Evolutionary conservation across 257 asterid species (phyloP).

Genomic region (Nicotiana attenuata): DNA sequence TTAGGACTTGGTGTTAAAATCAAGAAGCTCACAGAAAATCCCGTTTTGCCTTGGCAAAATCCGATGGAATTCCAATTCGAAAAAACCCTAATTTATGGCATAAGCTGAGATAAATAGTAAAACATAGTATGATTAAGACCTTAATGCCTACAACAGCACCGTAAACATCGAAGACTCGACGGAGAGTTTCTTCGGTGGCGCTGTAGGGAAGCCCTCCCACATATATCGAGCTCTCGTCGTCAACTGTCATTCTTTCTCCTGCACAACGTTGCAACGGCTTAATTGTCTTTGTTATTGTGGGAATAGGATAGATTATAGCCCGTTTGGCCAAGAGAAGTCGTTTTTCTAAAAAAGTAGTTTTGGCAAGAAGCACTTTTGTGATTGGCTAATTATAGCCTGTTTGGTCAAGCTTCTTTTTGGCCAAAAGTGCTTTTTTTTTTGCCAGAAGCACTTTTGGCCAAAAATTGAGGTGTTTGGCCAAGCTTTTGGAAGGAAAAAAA

Average conservation of each 20-base stretch:
- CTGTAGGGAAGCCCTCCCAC: constrained; percentile 75
- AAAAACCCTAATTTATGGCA: neutral
- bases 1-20: neutral
- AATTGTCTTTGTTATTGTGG: no score
- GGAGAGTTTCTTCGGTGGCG: constrained; percentile 58
- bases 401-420: no score
- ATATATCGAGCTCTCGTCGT: constrained; percentile 64
- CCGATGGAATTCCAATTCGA: constrained; percentile 1
- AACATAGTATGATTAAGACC: constrained; percentile 27
- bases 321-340: no score
- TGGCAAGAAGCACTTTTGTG: no score
- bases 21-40: no score
- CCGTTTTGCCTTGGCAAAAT: neutral
- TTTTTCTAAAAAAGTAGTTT: no score
- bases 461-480: no score
- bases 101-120: neutral
- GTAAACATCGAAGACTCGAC: constrained; percentile 44
- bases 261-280: neutral
- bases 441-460: no score
- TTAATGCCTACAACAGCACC: constrained; percentile 68
- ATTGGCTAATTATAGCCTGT: no score
- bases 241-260: constrained; percentile 45
- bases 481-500: no score
- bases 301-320: no score
- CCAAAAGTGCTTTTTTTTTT: no score